Percentiles rank a stretch among this genome's conserved stretches.
Conservation (phyloP, 352 stramenopile genomes). For the Thraustotheca clavata region DNA sequence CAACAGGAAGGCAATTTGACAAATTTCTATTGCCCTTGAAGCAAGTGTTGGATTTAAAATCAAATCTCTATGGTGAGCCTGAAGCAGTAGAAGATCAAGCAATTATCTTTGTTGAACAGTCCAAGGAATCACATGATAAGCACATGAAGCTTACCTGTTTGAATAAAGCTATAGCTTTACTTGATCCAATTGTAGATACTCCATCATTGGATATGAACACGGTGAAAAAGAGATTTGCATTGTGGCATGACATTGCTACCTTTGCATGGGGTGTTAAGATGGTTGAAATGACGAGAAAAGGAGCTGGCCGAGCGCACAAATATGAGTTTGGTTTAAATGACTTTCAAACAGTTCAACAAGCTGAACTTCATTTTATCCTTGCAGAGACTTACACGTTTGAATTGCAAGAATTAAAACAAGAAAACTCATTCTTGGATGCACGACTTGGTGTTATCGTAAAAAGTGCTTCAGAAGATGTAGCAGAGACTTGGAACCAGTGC, state of each 20-base stretch:
- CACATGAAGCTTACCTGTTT: slow-evolving; percentile 27
- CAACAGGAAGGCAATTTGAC: slow-evolving; percentile 44
- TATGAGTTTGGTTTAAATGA: slow-evolving; percentile 29
- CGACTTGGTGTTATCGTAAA: slow-evolving; percentile 29
- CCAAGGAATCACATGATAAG: slow-evolving; percentile 52
- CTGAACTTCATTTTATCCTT: slow-evolving; percentile 26
- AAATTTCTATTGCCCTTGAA: slow-evolving; percentile 59
- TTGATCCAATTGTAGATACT: slow-evolving; percentile 12
- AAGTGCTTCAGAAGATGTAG: background rate
- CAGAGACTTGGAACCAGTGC: slow-evolving; percentile 16
- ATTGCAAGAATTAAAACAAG: slow-evolving; percentile 33
- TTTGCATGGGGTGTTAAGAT: slow-evolving; percentile 44
- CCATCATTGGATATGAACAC: background rate
- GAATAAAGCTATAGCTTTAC: slow-evolving; percentile 22
- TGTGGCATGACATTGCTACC: slow-evolving; percentile 40
- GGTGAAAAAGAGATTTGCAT: slow-evolving; percentile 17
- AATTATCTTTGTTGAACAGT: slow-evolving; percentile 54
- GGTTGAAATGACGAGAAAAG: slow-evolving; percentile 23
- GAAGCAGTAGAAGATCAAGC: slow-evolving; percentile 35
- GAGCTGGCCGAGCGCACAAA: slow-evolving; percentile 29
- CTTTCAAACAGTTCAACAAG: slow-evolving; percentile 15
- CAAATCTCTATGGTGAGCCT: slow-evolving; percentile 42
- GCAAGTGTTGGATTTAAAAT: slow-evolving; percentile 49
- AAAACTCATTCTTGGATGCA: slow-evolving; percentile 36
- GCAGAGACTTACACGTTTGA: slow-evolving; percentile 28